phyloP scores from a whole-genome alignment of 2,329 filamentous ascomycete genomes.

The Hypoxylon sp. region DNA sequence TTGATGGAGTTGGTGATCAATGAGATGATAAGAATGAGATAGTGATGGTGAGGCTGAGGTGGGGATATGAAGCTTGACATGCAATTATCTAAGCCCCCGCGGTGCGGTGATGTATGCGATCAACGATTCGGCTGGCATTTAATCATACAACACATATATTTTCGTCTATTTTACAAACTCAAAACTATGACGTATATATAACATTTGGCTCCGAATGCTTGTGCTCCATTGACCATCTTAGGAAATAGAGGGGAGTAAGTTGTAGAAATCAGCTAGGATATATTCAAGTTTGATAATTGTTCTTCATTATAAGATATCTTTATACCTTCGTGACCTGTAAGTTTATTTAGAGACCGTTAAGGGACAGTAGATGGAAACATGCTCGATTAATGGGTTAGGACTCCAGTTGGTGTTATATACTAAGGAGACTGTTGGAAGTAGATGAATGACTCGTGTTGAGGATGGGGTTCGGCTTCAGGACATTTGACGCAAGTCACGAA shows the following conservation, averaged over 20 bases:
- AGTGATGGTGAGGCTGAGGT: not conserved
- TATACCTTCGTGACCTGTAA: not conserved
- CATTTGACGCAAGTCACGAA: not conserved
- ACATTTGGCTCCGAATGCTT: not conserved
- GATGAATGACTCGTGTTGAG: slow-evolving; percentile 13
- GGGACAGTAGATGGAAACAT: not conserved
- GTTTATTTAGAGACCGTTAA: not conserved
- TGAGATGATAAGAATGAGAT: not conserved
- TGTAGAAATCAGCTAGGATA: not conserved
- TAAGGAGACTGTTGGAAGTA: not conserved
- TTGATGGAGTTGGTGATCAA: not conserved
- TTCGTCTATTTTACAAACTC: not conserved
- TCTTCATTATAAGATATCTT: not conserved
- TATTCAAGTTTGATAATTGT: not conserved
- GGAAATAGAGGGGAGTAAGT: not conserved
- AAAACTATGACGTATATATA: not conserved
- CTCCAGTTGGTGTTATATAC: not conserved
- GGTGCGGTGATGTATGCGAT: not conserved
- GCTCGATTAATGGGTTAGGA: not conserved
- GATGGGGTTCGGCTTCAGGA: not conserved
- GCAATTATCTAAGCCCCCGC: slow-evolving; percentile 7
- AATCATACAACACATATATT: not conserved
- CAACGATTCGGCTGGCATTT: not conserved
- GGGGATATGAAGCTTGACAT: slow-evolving; percentile 9
- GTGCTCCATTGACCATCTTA: not conserved